A percentile compares a stretch with the other conserved stretches of the same genome.
Conservation (phyloP, 2,329 filamentous ascomycete genomes). For the Truncatella angustata region DNA sequence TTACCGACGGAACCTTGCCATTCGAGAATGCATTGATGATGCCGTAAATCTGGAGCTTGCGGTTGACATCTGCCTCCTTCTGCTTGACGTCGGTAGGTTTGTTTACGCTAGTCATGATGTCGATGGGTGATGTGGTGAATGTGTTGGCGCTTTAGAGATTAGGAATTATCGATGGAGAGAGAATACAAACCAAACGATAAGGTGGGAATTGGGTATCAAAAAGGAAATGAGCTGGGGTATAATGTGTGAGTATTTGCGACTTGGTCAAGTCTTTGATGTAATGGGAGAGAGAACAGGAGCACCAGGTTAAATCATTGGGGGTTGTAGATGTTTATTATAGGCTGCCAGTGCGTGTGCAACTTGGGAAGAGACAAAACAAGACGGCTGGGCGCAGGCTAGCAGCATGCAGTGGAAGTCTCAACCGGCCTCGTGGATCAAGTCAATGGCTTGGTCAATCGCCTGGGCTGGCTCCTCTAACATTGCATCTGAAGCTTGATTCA, state of each 20-base stretch:
- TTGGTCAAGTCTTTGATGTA: background rate
- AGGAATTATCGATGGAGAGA: background rate
- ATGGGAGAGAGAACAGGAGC: background rate
- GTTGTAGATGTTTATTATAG: constrained; percentile 4
- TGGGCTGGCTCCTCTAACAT: constrained; percentile 1
- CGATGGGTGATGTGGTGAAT: constrained; percentile 10
- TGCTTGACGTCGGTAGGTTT: constrained; percentile 68
- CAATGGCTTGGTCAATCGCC: background rate
- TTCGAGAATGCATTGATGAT: constrained; percentile 82
- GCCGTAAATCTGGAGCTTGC: constrained; percentile 92
- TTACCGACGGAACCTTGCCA: constrained; percentile 87
- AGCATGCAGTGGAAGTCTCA: background rate
- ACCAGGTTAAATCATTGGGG: background rate
- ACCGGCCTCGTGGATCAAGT: background rate
- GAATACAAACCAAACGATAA: background rate
- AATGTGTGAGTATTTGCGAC: background rate
- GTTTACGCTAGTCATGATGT: constrained; percentile 55
- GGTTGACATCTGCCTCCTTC: constrained; percentile 86
- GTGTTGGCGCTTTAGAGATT: background rate
- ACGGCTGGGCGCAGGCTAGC: background rate
- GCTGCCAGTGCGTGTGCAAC: background rate
- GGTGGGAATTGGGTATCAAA: constrained; percentile 8
- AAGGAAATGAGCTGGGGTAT: constrained; percentile 8
- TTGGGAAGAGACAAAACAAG: constrained; percentile 1
- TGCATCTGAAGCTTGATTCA: constrained; percentile 9